Evolutionary conservation across 805 yeast species (phyloP), one percentile per base, ranked within the genome.

Genomic region (Saccharomycopsis sp.): DNA sequence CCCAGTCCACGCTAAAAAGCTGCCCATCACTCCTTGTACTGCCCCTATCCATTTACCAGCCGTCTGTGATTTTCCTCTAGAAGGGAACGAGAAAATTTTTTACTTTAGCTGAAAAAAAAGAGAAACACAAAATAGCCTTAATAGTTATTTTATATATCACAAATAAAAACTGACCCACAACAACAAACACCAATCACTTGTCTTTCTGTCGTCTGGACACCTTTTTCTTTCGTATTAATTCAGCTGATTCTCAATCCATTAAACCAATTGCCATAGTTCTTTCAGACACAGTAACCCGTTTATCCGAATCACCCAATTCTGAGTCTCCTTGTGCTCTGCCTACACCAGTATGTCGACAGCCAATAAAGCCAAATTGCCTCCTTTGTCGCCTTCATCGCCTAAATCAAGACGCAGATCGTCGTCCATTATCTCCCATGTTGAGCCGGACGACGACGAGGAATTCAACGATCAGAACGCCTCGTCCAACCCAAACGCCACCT

Each of bases 401-500:
- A 60, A 63, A 42, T 52, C 58, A 56, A 75, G 87, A 66, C 80
- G 97, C 71, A 82, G 97, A 62, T 89, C 97, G 1, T 89, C 97
- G 1, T 86, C 94, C 20, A 80, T 94, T 62, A 84, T 93, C 63
- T 93, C 96, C 52, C 97, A 93, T 68, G 87, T 93, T 56, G 94
- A 89, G 69, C 96, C 96, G 17, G 99, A 94, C 69, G 85, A 91
- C 17, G 81, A 89, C 66, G 97, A 93, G 65, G 96, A 92, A 47
- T 89, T 86, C 70, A 89, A 86, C 67, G 99, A 93, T 70, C 98
- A 93, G 73, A 86, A 87, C 56, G 77, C 91, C 55, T 83, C 87
- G 64, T 92, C 96, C 29, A 94, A 94, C 68, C 78, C 91, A 73
- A 94, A 94, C 70, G 97, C 97, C 25, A 85, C 85, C 65, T 93